These are phyloP conservation scores for Skeletonema tropicum DNA, from an alignment of 108 stramenopile genomes.

Conservation along the genomic window DNA sequence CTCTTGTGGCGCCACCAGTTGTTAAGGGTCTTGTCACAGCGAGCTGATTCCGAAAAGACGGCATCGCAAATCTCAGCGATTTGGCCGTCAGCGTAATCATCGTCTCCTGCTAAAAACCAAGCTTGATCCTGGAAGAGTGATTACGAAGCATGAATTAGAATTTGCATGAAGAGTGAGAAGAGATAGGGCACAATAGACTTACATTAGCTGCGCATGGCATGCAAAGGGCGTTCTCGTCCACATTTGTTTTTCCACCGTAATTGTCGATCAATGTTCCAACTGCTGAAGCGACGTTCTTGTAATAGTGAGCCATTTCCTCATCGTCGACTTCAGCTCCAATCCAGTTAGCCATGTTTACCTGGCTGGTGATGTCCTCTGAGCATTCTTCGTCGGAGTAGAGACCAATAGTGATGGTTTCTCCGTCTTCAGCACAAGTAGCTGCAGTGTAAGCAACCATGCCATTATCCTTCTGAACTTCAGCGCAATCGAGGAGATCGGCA, in stretches of 20 bases:
- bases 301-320: slow-evolving; percentile 20
- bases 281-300: not conserved
- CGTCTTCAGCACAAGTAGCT: slow-evolving; percentile 66
- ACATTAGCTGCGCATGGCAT: not conserved
- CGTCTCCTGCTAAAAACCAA: not conserved
- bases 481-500: slow-evolving; percentile 42
- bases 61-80: slow-evolving; percentile 56
- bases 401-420: slow-evolving; percentile 70
- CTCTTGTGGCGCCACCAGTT: slow-evolving; percentile 39
- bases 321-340: slow-evolving; percentile 33
- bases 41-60: slow-evolving; percentile 60
- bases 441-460: slow-evolving; percentile 55
- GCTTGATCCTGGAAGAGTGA: not conserved
- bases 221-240: not conserved
- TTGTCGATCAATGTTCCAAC: not conserved
- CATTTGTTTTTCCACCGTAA: not conserved
- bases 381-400: slow-evolving; percentile 82
- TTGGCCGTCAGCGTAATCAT: slow-evolving; percentile 20
- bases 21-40: slow-evolving; percentile 73
- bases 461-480: slow-evolving; percentile 37
- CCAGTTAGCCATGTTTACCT: slow-evolving; percentile 26
- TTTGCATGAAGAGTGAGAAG: too few species aligned
- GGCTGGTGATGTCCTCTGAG: slow-evolving; percentile 59
- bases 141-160: too few species aligned
- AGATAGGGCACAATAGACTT: not conserved